These are phyloP conservation scores for Fusarium nisikadoi DNA, from an alignment of 2,329 filamentous ascomycete species.

Conservation along the genomic window DNA sequence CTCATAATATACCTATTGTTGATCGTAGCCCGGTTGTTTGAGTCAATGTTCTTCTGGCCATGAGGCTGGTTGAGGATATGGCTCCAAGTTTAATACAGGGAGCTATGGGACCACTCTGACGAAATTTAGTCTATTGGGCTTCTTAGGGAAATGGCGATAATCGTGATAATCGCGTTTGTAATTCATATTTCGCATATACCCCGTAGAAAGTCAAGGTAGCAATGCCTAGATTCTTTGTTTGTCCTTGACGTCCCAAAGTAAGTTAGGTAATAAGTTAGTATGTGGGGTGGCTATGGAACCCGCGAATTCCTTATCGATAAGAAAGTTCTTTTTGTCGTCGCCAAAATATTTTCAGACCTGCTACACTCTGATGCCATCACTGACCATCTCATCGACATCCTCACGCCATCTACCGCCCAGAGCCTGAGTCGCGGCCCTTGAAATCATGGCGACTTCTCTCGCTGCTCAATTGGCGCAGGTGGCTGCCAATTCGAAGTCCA, in stretches of 20 bases:
- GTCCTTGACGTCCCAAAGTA: neutral
- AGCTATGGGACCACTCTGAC: neutral
- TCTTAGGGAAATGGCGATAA: neutral
- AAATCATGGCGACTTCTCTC: slow-evolving; percentile 82
- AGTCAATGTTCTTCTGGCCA: neutral
- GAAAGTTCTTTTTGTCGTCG: slow-evolving; percentile 35
- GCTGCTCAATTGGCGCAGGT: slow-evolving; percentile 95
- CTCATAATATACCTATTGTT: neutral
- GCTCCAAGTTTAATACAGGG: neutral
- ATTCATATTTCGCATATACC: neutral
- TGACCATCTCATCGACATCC: slow-evolving; percentile 33
- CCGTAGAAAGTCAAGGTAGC: neutral
- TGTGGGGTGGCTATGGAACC: neutral
- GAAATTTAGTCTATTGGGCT: neutral
- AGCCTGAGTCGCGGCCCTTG: slow-evolving; percentile 41
- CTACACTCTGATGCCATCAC: slow-evolving; percentile 39
- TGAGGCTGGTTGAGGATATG: neutral
- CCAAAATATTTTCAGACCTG: slow-evolving; percentile 47
- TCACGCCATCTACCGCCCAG: slow-evolving; percentile 37
- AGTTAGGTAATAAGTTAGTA: neutral
- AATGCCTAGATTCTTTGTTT: neutral
- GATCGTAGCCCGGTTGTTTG: neutral
- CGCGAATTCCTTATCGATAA: slow-evolving; percentile 48
- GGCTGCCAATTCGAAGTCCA: slow-evolving; percentile 87
- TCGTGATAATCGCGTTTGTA: neutral